Percentiles rank a stretch among this genome's conserved stretches.
These are phyloP conservation scores for Aspergillus unguis DNA, from an alignment of 2,329 filamentous ascomycete species.

Conservation along the genomic window DNA sequence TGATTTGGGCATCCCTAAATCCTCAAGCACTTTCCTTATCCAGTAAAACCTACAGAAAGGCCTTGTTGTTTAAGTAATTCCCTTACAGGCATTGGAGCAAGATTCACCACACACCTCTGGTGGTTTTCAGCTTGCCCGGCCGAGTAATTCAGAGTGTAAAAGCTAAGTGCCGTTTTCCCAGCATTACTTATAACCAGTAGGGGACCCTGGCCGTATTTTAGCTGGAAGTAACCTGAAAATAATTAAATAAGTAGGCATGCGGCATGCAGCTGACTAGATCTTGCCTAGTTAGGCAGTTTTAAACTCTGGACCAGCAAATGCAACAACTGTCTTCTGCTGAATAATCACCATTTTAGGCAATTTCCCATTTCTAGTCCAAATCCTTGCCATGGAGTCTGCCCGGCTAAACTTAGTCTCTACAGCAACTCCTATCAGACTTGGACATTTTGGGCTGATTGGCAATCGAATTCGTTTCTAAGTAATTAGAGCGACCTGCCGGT, in stretches of 20 bases:
- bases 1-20: background rate
- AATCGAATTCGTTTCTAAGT: background rate
- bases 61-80: background rate
- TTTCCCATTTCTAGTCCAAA: background rate
- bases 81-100: background rate
- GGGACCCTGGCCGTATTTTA: background rate
- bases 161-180: background rate
- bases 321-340: background rate
- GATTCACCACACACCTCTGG: background rate
- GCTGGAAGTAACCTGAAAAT: background rate
- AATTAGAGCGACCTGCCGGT: background rate
- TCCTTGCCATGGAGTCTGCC: background rate
- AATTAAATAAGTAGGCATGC: background rate
- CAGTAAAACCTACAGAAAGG: background rate
- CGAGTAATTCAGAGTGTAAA: background rate
- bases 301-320: background rate
- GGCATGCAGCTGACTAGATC: background rate
- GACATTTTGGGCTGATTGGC: background rate
- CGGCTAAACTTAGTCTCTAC: conserved; percentile 1
- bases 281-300: conserved; percentile 1
- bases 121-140: background rate
- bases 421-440: background rate
- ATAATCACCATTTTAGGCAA: background rate
- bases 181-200: background rate
- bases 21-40: background rate